These are phyloP conservation scores for Debaryomyces castellii DNA, from an alignment of 805 yeast species.

Conservation along the genomic window DNA sequence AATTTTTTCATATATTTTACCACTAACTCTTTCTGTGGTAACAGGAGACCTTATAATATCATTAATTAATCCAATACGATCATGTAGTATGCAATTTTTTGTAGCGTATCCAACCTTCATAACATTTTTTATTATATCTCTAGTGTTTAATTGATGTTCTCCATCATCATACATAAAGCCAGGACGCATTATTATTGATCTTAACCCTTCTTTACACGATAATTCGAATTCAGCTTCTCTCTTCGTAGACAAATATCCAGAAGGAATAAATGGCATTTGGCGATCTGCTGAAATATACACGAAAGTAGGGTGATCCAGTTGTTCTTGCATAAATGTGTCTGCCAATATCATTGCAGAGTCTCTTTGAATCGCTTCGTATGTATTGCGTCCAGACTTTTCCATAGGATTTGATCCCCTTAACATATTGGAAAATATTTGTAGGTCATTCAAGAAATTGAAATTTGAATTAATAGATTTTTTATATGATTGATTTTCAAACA, in stretches of 20 bases:
- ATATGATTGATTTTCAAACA: conserved; percentile 68
- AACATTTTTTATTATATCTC: conserved; percentile 42
- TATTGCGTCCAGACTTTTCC: conserved; percentile 42
- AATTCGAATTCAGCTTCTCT: conserved; percentile 71
- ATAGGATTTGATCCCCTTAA: conserved; percentile 64
- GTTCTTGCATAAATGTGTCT: conserved; percentile 43
- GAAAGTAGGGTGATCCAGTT: conserved; percentile 40
- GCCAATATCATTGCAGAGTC: conserved; percentile 69
- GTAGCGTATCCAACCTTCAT: conserved; percentile 44
- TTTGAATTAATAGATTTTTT: conserved; percentile 52
- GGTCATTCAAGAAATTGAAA: conserved; percentile 32
- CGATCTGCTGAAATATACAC: conserved; percentile 82
- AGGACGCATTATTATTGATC: conserved; percentile 72
- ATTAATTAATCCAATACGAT: conserved; percentile 37
- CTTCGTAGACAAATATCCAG: conserved; percentile 72
- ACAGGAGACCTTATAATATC: conserved; percentile 59
- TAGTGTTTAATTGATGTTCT: conserved; percentile 23
- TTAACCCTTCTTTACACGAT: conserved; percentile 42
- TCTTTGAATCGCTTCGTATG: conserved; percentile 65
- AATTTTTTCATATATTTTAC: conserved; percentile 54
- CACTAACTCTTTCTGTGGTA: conserved; percentile 69
- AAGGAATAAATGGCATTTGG: conserved; percentile 65
- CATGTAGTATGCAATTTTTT: conserved; percentile 43
- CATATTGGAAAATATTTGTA: conserved; percentile 25
- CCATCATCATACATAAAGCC: conserved; percentile 76